Percentiles rank a stretch among this genome's conserved stretches.
Evolutionary conservation across 495 filamentous ascomycete species (phyloP).

Genomic region (Pyrenopolyporus hunteri): DNA sequence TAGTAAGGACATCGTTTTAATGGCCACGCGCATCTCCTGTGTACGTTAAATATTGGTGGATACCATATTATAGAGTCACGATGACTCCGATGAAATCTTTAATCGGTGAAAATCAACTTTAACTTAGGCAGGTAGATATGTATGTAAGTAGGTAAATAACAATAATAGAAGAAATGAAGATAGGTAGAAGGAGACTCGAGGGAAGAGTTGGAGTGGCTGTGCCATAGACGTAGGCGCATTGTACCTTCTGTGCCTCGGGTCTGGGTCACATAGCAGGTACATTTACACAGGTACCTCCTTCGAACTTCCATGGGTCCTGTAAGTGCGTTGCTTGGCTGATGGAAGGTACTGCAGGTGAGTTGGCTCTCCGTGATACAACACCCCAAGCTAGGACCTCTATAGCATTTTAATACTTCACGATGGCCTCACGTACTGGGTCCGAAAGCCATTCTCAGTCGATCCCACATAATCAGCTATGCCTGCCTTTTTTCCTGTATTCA

Average conservation of each 20-base stretch:
- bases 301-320: slow-evolving; percentile 16
- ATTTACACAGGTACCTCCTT: no score
- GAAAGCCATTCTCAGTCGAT: background rate
- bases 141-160: no score
- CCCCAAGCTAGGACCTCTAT: background rate
- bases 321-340: slow-evolving; percentile 6
- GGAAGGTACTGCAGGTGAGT: no score
- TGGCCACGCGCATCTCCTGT: background rate
- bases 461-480: background rate
- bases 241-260: no score
- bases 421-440: background rate
- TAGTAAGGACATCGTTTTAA: slow-evolving; percentile 19
- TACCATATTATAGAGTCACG: slow-evolving; percentile 11
- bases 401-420: slow-evolving; percentile 3
- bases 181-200: background rate
- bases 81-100: slow-evolving; percentile 3
- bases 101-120: background rate
- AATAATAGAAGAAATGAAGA: no score
- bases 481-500: background rate
- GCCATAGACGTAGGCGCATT: background rate
- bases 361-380: no score
- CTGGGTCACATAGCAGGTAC: no score
- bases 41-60: background rate
- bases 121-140: background rate
- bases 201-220: background rate